A percentile compares a stretch with the other conserved stretches of the same genome.
Evolutionary conservation across 2,329 filamentous ascomycete species (phyloP).

Genomic region (Gaeumannomyces sp.): DNA sequence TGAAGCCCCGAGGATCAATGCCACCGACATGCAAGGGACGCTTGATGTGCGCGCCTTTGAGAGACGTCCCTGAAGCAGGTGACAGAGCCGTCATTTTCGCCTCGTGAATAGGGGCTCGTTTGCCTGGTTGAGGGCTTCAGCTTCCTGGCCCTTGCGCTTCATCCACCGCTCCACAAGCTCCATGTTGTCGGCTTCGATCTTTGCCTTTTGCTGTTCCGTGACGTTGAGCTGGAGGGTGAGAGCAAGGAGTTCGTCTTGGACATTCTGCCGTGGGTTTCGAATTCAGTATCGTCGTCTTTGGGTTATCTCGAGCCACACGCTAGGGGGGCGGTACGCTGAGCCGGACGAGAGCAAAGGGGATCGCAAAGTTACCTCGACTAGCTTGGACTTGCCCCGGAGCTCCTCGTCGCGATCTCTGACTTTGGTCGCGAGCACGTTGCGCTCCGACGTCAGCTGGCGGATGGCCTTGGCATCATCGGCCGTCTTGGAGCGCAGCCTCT

Average conservation of each 20-base stretch:
- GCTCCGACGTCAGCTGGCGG: constrained; percentile 55
- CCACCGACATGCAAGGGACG: neutral
- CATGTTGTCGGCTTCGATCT: constrained; percentile 75
- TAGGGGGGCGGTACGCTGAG: too few relatives aligned
- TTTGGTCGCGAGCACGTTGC: constrained; percentile 54
- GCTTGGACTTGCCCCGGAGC: constrained; percentile 72
- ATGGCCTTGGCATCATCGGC: constrained; percentile 57
- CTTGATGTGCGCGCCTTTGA: neutral
- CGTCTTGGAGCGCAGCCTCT: constrained; percentile 53
- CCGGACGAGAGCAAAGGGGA: too few relatives aligned
- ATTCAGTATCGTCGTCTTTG: constrained; percentile 10
- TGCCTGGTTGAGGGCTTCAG: constrained; percentile 74
- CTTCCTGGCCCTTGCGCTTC: constrained; percentile 78
- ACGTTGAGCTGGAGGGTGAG: constrained; percentile 84
- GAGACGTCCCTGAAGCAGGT: neutral
- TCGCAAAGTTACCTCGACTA: constrained; percentile 56
- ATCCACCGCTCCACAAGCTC: constrained; percentile 90
- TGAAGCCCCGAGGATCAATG: neutral
- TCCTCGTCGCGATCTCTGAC: constrained; percentile 82
- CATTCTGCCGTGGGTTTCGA: constrained; percentile 43
- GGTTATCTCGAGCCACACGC: neutral
- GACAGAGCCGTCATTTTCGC: constrained; percentile 10
- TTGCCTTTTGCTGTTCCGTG: constrained; percentile 68
- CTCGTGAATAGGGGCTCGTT: constrained; percentile 39
- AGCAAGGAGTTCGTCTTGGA: constrained; percentile 89